These are phyloP conservation scores for Pseudocercospora fijiensis DNA, from an alignment of 2,329 filamentous ascomycete species.

Conservation along the genomic window DNA sequence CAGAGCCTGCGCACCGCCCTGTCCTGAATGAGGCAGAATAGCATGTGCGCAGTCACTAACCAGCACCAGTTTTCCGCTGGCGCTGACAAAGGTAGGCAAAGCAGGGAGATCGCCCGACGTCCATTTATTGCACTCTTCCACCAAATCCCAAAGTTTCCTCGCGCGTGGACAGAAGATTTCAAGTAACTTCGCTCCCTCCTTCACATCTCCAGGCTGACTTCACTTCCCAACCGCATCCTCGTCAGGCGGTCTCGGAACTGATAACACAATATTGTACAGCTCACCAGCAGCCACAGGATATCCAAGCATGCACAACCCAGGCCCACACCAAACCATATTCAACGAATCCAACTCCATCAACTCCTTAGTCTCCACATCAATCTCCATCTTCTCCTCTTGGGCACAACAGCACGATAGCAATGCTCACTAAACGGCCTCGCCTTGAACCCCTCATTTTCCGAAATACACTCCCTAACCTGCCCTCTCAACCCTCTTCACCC, in stretches of 20 bases:
- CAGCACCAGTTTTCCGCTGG: neutral
- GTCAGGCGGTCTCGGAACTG: conserved; percentile 10
- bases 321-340: conserved; percentile 17
- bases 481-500: conserved; percentile 4
- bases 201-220: conserved; percentile 11
- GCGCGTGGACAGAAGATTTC: conserved; percentile 7
- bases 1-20: conserved; percentile 1
- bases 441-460: neutral
- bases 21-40: conserved; percentile 7
- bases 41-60: conserved; percentile 10
- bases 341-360: conserved; percentile 6
- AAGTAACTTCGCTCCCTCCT: conserved; percentile 9
- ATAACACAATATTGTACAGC: conserved; percentile 15
- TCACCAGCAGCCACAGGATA: conserved; percentile 12
- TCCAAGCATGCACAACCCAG: conserved; percentile 9
- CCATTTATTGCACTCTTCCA: conserved; percentile 13
- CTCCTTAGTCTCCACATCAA: conserved; percentile 10
- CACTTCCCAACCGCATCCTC: conserved; percentile 11
- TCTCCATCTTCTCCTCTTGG: conserved; percentile 11
- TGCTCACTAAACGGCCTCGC: conserved; percentile 13
- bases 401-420: conserved; percentile 14
- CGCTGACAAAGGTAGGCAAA: neutral
- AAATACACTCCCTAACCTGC: neutral
- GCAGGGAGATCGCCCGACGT: conserved; percentile 8
- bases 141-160: conserved; percentile 12